Percentiles rank a stretch among this genome's conserved stretches.
Evolutionary conservation across 73 alveolate species (phyloP).

Genomic region (Effrenium voratum): DNA sequence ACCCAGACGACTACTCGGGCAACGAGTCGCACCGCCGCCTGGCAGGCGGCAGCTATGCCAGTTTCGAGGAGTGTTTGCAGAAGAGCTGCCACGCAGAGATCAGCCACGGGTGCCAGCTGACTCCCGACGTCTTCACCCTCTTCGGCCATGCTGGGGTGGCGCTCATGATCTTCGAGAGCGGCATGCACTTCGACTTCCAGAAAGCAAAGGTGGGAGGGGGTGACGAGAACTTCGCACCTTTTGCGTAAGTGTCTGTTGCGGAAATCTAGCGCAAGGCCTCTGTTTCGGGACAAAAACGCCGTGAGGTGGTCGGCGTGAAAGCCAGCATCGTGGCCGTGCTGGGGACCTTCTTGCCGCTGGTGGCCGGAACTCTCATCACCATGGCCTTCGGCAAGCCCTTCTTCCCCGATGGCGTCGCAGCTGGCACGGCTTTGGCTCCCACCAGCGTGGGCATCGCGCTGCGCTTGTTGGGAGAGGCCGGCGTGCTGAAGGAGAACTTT

Average conservation of each 20-base stretch:
- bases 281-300: not conserved
- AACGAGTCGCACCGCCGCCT: slow-evolving; percentile 44
- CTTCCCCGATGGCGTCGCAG: slow-evolving; percentile 71
- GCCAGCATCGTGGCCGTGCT: slow-evolving; percentile 72
- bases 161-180: slow-evolving; percentile 51
- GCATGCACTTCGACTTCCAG: slow-evolving; percentile 93
- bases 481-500: not conserved
- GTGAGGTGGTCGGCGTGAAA: slow-evolving; percentile 12
- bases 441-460: slow-evolving; percentile 36
- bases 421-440: slow-evolving; percentile 79
- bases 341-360: slow-evolving; percentile 49
- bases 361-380: slow-evolving; percentile 34
- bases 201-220: slow-evolving; percentile 43
- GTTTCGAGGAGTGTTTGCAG: slow-evolving; percentile 71
- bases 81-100: slow-evolving; percentile 85
- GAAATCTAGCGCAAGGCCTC: no score
- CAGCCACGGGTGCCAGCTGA: slow-evolving; percentile 55
- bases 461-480: slow-evolving; percentile 9
- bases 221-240: not conserved
- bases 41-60: slow-evolving; percentile 53
- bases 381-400: slow-evolving; percentile 40
- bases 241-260: no score
- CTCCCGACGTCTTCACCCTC: slow-evolving; percentile 73
- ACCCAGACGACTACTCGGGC: slow-evolving; percentile 28
- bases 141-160: slow-evolving; percentile 75